These are phyloP conservation scores for Colletotrichum abscissum DNA, from an alignment of 2,329 filamentous ascomycete genomes.

Conservation along the genomic window DNA sequence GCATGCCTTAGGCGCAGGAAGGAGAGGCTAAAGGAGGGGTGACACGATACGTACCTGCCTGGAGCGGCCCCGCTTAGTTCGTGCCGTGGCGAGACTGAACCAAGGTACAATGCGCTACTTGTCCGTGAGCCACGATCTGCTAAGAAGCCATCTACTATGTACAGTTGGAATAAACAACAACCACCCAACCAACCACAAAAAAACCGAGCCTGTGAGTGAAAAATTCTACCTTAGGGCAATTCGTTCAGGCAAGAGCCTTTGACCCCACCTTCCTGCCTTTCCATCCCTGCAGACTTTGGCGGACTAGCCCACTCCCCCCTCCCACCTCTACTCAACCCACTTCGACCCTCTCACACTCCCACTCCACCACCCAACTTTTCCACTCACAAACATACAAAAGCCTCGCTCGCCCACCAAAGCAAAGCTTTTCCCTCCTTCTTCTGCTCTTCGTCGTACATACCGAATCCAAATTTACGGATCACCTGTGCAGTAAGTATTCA, in stretches of 20 bases:
- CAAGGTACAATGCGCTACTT: not conserved
- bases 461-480: slow-evolving; percentile 8
- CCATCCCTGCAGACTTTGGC: not conserved
- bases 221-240: not conserved
- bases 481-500: slow-evolving; percentile 12
- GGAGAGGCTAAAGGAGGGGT: not conserved
- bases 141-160: not conserved
- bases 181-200: not conserved
- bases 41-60: not conserved
- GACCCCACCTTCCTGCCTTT: not conserved
- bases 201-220: not conserved
- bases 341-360: slow-evolving; percentile 10
- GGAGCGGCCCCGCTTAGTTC: not conserved
- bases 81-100: not conserved
- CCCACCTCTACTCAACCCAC: slow-evolving; percentile 6
- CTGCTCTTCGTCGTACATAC: slow-evolving; percentile 20
- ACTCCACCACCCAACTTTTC: slow-evolving; percentile 5
- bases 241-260: not conserved
- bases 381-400: slow-evolving; percentile 13
- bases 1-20: not conserved
- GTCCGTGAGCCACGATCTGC: not conserved
- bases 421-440: slow-evolving; percentile 6
- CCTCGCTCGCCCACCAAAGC: slow-evolving; percentile 6
- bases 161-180: not conserved
- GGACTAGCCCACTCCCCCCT: not conserved